Base-by-base conservation (phyloP, 805 yeast genomes). In the Grigorovia transvaalensis region DNA sequence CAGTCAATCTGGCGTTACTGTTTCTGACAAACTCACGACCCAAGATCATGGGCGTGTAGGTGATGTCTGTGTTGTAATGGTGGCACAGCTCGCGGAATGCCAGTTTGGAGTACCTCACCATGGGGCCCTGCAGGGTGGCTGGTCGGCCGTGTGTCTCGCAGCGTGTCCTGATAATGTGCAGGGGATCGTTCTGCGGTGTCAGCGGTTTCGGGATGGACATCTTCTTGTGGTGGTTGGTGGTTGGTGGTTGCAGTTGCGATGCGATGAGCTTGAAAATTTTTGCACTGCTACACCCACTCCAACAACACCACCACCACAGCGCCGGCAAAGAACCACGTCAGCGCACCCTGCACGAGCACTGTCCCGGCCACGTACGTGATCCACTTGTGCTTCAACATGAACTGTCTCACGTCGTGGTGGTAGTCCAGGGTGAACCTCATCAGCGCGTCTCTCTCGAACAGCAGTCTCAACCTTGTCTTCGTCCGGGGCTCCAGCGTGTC, bases 1-100 rank as follows among this genome's bases (percentile, higher is more conserved):
- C 99, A 13, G 88, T 78, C 35, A 79, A 63, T 52, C 99, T 74
- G 2, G 98, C 99, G 50, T 78, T 75, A 19, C 75, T 77, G 66
- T 88, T 87, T 46, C 97, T 74, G 3, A 88, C 96, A 75, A 88
- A 93, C 68, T 93, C 99, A 49, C 98, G 72, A 4, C 98, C 98
- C 50, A 93, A 72, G 44, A 93, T 90, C 99, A 93, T 93, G 9
- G 99, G 99, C 0, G 96, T 80, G 63, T 93, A 90, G 2, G 88
- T 95, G 9, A 91, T 82, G 64, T 89, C 96, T 46, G 83, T 80
- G 50, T 78, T 74, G 65, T 82, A 87, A 42, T 82, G 81, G 35
- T 96, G 69, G 15, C 85, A 82, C 7, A 87, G 71, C 53, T 87
- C 86, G 50, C 99, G 75, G 63, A 93, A 91, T 2, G 98, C 96